phyloP scores from a whole-genome alignment of 805 yeast species.

The Clavispora asparagi region DNA sequence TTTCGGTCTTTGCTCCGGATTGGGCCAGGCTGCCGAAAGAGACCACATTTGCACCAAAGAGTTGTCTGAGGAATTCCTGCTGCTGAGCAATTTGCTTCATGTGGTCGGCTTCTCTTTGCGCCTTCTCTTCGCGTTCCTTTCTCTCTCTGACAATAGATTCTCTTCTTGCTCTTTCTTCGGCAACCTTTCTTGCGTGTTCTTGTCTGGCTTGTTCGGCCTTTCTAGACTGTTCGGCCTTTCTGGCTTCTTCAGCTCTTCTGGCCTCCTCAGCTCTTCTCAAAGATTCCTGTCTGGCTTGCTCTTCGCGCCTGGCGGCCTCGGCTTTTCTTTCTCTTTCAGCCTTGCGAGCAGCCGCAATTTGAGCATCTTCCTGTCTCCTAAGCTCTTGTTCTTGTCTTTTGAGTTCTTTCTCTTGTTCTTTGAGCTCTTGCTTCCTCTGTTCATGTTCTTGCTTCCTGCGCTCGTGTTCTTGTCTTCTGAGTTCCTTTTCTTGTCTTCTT shows the following conservation, averaged over 20 bases:
- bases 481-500: conserved; percentile 1
- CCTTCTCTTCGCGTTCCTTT: conserved; percentile 5
- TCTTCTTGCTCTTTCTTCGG: conserved; percentile 12
- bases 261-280: conserved; percentile 5
- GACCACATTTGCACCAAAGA: conserved; percentile 6
- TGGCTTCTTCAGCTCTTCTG: conserved; percentile 6
- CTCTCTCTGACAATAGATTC: conserved; percentile 7
- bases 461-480: neutral
- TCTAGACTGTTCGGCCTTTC: conserved; percentile 5
- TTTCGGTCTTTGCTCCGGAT: neutral
- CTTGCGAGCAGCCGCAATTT: conserved; percentile 1
- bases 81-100: conserved; percentile 7
- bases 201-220: conserved; percentile 1
- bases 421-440: conserved; percentile 1
- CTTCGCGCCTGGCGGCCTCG: neutral
- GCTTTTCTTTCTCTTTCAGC: conserved; percentile 2
- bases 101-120: conserved; percentile 1
- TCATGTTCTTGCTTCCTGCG: neutral
- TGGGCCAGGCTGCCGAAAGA: neutral
- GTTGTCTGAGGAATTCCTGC: conserved; percentile 13
- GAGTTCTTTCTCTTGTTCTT: conserved; percentile 2
- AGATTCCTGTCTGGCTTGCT: conserved; percentile 5
- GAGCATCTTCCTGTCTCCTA: neutral
- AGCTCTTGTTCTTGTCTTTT: conserved; percentile 1
- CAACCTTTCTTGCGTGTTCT: conserved; percentile 6